phyloP scores from a whole-genome alignment of 1,139 yeast genomes.

The Saccharomycopsis hybrid region DNA sequence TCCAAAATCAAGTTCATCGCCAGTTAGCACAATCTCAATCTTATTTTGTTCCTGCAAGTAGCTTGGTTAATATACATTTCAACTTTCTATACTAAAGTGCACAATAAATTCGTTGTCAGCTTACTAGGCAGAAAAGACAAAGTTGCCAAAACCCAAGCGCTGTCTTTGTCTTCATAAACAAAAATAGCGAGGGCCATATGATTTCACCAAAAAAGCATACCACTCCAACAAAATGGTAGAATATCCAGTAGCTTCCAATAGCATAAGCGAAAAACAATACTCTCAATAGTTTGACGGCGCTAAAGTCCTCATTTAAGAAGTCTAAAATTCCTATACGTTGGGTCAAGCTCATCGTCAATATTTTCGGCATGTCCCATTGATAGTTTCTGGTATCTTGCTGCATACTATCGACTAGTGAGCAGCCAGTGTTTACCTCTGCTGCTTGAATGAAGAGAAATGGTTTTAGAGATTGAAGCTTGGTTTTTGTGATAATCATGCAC shows the following conservation, averaged over 20 bases:
- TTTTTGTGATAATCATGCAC: too few species aligned
- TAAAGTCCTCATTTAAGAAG: neutral
- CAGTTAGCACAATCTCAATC: constrained; percentile 17
- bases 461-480: too few species aligned
- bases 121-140: constrained; percentile 13
- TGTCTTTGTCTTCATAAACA: constrained; percentile 9
- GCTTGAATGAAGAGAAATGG: too few species aligned
- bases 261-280: neutral
- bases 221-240: constrained; percentile 10
- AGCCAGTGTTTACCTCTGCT: too few species aligned
- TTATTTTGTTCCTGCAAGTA: constrained; percentile 15
- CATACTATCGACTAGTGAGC: too few species aligned
- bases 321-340: too few species aligned
- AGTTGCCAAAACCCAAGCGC: constrained; percentile 16
- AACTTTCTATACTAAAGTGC: too few species aligned
- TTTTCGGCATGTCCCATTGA: too few species aligned
- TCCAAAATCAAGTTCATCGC: constrained; percentile 11
- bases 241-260: constrained; percentile 8
- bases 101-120: neutral
- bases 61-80: neutral
- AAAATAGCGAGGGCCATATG: constrained; percentile 14
- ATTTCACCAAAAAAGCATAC: constrained; percentile 7
- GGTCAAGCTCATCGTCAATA: too few species aligned
- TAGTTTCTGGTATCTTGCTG: too few species aligned
- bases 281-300: constrained; percentile 8